Evolutionary conservation across 2,329 filamentous ascomycete species (phyloP).

Genomic region (Fusarium lyarnte): DNA sequence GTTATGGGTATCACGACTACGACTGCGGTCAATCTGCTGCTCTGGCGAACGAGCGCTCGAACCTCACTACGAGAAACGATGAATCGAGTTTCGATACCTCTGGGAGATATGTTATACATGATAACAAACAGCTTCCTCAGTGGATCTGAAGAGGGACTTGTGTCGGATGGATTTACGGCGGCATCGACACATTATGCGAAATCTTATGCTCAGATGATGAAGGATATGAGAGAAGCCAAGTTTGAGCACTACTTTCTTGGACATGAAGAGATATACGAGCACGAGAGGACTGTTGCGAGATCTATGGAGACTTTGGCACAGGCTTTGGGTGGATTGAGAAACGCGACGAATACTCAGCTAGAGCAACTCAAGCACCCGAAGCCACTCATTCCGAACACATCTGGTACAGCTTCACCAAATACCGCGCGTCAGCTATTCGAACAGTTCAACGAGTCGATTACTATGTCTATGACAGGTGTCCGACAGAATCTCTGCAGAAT

Average conservation of each 20-base stretch:
- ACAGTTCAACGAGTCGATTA: conserved; percentile 28
- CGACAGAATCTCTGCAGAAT: conserved; percentile 25
- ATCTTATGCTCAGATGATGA: conserved; percentile 75
- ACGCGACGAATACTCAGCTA: conserved; percentile 90
- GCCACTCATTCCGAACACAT: not conserved
- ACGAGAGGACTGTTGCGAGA: conserved; percentile 82
- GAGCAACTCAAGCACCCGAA: conserved; percentile 68
- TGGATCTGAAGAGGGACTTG: conserved; percentile 80
- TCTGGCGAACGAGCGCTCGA: conserved; percentile 83
- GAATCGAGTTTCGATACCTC: conserved; percentile 74
- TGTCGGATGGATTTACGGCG: conserved; percentile 70
- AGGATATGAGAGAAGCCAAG: conserved; percentile 84
- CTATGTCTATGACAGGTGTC: conserved; percentile 22
- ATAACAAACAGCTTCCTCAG: conserved; percentile 86
- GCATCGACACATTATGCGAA: conserved; percentile 71
- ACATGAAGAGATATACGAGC: conserved; percentile 78
- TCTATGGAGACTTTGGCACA: conserved; percentile 88
- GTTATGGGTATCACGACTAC: conserved; percentile 77
- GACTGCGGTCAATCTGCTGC: conserved; percentile 75
- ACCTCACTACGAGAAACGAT: conserved; percentile 77
- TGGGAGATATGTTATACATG: conserved; percentile 82
- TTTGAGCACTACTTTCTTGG: conserved; percentile 88
- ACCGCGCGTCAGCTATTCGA: conserved; percentile 26
- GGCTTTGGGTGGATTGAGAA: conserved; percentile 87
- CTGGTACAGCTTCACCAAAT: not conserved